phyloP scores from a whole-genome alignment of 257 asterid genomes.

The Solanum neorickii region DNA sequence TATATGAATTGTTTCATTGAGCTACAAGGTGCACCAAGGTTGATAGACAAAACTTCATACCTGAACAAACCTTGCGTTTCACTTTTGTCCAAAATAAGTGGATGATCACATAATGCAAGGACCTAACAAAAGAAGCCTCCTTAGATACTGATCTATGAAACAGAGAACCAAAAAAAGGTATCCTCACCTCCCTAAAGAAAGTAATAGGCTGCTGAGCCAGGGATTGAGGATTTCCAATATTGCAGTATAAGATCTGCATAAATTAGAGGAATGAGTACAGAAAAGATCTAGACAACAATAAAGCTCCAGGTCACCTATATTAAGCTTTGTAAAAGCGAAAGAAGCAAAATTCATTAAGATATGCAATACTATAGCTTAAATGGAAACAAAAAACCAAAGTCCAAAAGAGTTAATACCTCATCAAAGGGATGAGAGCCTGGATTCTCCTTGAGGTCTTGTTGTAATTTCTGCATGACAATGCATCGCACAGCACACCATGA shows the following conservation, averaged over 20 bases:
- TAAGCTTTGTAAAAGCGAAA: background rate
- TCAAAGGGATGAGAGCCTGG: constrained; percentile 48
- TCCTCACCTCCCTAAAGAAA: constrained; percentile 85
- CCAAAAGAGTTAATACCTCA: constrained; percentile 26
- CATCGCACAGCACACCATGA: background rate
- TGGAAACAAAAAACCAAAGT: background rate
- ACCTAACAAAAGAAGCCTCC: constrained; percentile 34
- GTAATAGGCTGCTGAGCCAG: constrained; percentile 91
- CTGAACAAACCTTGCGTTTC: constrained; percentile 88
- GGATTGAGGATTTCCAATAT: constrained; percentile 92
- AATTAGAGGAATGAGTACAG: background rate
- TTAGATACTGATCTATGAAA: background rate
- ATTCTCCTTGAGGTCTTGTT: constrained; percentile 35
- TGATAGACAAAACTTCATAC: constrained; percentile 17
- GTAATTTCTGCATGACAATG: constrained; percentile 28
- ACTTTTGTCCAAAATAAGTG: constrained; percentile 76
- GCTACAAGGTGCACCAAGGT: background rate
- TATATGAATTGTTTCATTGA: background rate
- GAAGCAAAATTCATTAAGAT: background rate
- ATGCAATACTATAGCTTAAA: background rate
- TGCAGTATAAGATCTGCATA: constrained; percentile 74
- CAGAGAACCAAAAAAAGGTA: background rate
- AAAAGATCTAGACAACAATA: background rate
- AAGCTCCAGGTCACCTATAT: background rate
- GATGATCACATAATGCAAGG: constrained; percentile 92